A percentile compares a stretch with the other conserved stretches of the same genome.
Conservation (phyloP, 371 early-diverging fungal genomes). For the Mortierella sp. region DNA sequence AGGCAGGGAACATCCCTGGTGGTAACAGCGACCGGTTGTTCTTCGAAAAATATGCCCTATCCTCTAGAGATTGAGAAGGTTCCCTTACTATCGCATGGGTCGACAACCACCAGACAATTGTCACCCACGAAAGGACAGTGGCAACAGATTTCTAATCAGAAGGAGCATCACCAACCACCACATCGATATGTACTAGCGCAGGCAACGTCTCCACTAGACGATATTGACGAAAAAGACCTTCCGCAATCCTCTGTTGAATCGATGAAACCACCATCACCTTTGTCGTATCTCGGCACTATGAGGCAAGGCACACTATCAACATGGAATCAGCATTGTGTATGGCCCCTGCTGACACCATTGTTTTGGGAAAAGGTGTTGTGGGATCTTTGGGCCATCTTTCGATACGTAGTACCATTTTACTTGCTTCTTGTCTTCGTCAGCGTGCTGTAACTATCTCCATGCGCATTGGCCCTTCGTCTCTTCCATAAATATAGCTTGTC, state of each 20-base stretch:
- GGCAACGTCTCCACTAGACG: no score
- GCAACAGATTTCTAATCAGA: not conserved
- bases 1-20: no score
- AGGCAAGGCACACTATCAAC: not conserved
- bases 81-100: slow-evolving; percentile 9
- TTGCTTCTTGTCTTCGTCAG: slow-evolving; percentile 12
- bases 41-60: no score
- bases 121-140: not conserved
- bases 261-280: not conserved
- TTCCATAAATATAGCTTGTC: no score
- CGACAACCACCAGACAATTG: slow-evolving; percentile 11
- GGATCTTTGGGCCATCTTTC: slow-evolving; percentile 22
- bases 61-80: no score
- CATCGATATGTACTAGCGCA: no score
- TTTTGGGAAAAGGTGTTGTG: slow-evolving; percentile 37
- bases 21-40: no score
- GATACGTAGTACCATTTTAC: slow-evolving; percentile 18
- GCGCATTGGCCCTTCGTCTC: no score
- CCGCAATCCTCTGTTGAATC: not conserved
- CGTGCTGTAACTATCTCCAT: no score
- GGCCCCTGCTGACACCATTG: slow-evolving; percentile 8
- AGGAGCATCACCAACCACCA: not conserved
- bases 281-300: not conserved
- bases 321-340: no score
- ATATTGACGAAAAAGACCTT: not conserved